phyloP scores from a whole-genome alignment of 129 eudicot species.

The Glebionis coronaria region DNA sequence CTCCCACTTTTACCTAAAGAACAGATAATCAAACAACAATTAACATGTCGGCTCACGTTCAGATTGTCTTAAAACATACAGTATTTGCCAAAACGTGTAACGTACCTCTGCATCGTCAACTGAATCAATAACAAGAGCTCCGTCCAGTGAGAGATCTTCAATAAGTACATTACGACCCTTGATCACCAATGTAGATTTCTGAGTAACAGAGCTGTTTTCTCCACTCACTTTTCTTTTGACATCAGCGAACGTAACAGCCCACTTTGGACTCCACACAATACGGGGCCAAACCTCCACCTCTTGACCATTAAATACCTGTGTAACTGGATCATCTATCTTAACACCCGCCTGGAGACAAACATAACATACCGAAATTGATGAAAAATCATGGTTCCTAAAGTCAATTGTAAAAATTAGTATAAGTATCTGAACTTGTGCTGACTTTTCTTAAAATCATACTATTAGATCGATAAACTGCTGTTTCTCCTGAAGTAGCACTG shows the following conservation, averaged over 20 bases:
- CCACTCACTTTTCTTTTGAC: constrained; percentile 61
- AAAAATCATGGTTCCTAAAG: background rate
- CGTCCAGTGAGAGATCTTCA: constrained; percentile 76
- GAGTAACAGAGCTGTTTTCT: constrained; percentile 65
- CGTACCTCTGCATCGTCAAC: constrained; percentile 81
- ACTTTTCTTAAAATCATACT: constrained; percentile 81
- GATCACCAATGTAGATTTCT: constrained; percentile 71
- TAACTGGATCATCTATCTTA: constrained; percentile 67
- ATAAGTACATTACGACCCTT: constrained; percentile 56
- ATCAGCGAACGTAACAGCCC: constrained; percentile 81
- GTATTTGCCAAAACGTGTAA: background rate
- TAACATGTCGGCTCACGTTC: background rate
- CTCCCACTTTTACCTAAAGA: constrained; percentile 75
- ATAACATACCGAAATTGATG: background rate
- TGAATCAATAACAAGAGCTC: constrained; percentile 72
- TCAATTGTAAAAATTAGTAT: background rate
- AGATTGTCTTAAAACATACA: background rate
- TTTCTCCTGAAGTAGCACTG: constrained; percentile 97
- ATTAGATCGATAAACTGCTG: constrained; percentile 81
- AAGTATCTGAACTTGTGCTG: constrained; percentile 5
- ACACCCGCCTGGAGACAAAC: constrained; percentile 70
- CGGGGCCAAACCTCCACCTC: constrained; percentile 97
- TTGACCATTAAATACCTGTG: constrained; percentile 71
- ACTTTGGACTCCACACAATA: constrained; percentile 84
- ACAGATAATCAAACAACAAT: background rate